These are phyloP conservation scores for Boeremia lycopersici DNA, from an alignment of 2,329 filamentous ascomycete genomes.

Conservation along the genomic window DNA sequence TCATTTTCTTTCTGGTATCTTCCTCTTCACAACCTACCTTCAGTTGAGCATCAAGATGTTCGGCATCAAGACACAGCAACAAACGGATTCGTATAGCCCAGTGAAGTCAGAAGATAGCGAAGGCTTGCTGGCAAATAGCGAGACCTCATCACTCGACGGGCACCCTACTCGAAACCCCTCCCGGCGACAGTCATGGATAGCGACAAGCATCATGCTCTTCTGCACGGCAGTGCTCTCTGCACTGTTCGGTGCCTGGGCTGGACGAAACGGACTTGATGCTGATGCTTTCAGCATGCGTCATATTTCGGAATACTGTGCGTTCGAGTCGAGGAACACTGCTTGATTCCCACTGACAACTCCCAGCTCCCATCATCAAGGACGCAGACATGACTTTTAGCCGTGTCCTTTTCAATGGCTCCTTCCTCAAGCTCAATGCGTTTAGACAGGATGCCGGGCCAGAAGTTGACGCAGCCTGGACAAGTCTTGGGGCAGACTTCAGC, in stretches of 20 bases:
- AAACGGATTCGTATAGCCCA: constrained; percentile 16
- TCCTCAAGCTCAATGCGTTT: constrained; percentile 61
- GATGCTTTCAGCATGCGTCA: constrained; percentile 38
- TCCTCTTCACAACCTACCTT: not conserved
- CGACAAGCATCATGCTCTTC: constrained; percentile 19
- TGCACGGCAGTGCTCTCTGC: constrained; percentile 29
- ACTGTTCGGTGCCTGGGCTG: constrained; percentile 29
- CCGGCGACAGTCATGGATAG: constrained; percentile 23
- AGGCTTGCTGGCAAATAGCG: constrained; percentile 24
- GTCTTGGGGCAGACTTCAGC: constrained; percentile 59
- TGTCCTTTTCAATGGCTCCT: constrained; percentile 61
- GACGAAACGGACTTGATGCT: constrained; percentile 20
- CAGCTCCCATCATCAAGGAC: constrained; percentile 47
- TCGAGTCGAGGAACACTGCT: not conserved
- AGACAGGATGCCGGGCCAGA: constrained; percentile 57
- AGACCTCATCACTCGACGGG: constrained; percentile 17
- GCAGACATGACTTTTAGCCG: constrained; percentile 49
- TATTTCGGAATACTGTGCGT: constrained; percentile 43
- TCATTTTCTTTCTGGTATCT: not conserved
- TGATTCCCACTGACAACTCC: not conserved
- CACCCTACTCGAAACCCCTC: not conserved
- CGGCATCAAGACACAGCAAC: constrained; percentile 23
- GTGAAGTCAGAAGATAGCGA: constrained; percentile 26
- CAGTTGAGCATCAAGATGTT: constrained; percentile 20
- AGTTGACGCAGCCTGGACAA: constrained; percentile 64